Evolutionary conservation across 2,329 filamentous ascomycete genomes (phyloP).

Genomic region (Penicillium sp.): DNA sequence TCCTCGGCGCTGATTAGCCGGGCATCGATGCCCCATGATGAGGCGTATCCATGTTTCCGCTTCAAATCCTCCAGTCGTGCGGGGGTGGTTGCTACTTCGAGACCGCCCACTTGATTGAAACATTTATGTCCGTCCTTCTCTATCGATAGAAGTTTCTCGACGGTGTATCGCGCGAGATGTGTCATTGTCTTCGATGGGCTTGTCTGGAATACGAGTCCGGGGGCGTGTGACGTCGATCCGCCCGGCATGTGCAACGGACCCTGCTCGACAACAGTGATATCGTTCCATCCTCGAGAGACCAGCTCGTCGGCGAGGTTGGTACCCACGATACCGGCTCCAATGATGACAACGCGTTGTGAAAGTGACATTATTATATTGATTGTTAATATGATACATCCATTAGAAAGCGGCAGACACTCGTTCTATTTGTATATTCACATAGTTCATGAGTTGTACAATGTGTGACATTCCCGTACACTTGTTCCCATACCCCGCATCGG

Average conservation of each 20-base stretch:
- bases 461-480: constrained; percentile 2
- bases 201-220: constrained; percentile 64
- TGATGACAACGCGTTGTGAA: constrained; percentile 55
- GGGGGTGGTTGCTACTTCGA: constrained; percentile 63
- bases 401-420: not conserved
- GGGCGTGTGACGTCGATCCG: constrained; percentile 65
- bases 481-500: not conserved
- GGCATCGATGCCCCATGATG: constrained; percentile 61
- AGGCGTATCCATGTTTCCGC: constrained; percentile 61
- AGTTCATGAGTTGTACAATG: not conserved
- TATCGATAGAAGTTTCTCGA: constrained; percentile 59
- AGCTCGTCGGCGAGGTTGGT: constrained; percentile 65
- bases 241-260: constrained; percentile 63
- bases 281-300: constrained; percentile 59
- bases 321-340: constrained; percentile 65
- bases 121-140: constrained; percentile 52
- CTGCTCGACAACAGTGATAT: constrained; percentile 66
- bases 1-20: constrained; percentile 53
- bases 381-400: not conserved
- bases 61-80: constrained; percentile 61
- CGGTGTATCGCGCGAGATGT: constrained; percentile 60
- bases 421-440: constrained; percentile 7
- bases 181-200: constrained; percentile 53
- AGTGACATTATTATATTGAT: constrained; percentile 30
- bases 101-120: constrained; percentile 62